Evolutionary conservation across 495 filamentous ascomycete species (phyloP), one percentile per base, ranked within the genome.

Genomic region (Lophiotrema nucula): DNA sequence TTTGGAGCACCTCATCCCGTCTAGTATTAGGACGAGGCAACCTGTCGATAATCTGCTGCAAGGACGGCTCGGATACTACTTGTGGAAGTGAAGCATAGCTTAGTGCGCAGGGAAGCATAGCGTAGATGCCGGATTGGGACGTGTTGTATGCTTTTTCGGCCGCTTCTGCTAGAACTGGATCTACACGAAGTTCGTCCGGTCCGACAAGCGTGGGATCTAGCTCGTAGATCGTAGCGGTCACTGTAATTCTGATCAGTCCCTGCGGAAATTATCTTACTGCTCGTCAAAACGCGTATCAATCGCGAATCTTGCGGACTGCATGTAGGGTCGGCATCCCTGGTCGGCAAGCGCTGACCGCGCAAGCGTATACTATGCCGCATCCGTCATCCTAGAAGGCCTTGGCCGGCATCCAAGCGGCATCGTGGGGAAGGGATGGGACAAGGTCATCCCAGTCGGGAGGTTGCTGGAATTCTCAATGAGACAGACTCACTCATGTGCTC

Each of bases 141-240:
- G 68, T 47, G 1, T 58, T 48, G 53, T 76, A 76, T 11, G 68
- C 71, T 52, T 68, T 60, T 23, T 52, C 35, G n/a, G 53, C 53
- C 21, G 53, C 45, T 39, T 46, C 24, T 4, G 67, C 65, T 15
- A 72, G 48, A 4, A 24, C 35, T 3, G 73, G 62, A 49, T 76
- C 67, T n/a, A 39, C 48, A 12, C 67, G 66, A 31, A 78, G 68
- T 35, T 78, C 74, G 35, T 80, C 77, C 0, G 73, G 61, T 35
- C 73, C 64, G 63, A 62, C 47, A 44, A 77, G 48, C 2, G 65
- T 61, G 3, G 77, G 60, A 24, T 75, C 69, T 25, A 81, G 70
- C 60, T 82, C 78, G 37, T 73, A 79, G 15, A 80, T 69, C 19
- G 69, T 69, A 11, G 70, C 65, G 3, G 75, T 77, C 70, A 76